Conservation (phyloP, 768 basidiomycete species). For the Lentinula boryana region DNA sequence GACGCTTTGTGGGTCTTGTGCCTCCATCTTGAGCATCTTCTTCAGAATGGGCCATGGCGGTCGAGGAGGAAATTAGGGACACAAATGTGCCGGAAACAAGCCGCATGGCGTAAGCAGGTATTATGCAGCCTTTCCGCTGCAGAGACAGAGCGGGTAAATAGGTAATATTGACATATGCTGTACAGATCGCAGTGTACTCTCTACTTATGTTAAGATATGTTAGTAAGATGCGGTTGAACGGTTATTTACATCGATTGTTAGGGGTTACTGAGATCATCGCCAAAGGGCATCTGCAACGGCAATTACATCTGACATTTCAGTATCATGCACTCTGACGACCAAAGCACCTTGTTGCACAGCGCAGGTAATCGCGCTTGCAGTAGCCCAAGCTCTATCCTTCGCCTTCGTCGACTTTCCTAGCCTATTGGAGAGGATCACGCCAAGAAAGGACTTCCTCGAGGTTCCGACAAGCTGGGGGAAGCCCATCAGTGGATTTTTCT, state of each 20-base stretch:
- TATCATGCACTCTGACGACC: slow-evolving; percentile 81
- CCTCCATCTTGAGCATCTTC: neutral
- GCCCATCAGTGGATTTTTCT: slow-evolving; percentile 46
- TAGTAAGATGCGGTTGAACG: neutral
- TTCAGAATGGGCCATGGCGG: neutral
- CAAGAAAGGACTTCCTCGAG: slow-evolving; percentile 84
- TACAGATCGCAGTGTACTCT: no score
- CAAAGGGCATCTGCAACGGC: slow-evolving; percentile 60
- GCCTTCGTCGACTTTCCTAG: slow-evolving; percentile 51
- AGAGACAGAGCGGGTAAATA: no score
- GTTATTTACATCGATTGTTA: neutral
- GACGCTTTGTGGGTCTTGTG: neutral
- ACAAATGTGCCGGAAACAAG: neutral
- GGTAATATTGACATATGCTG: no score
- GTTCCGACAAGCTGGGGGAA: slow-evolving; percentile 70
- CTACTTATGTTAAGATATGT: no score
- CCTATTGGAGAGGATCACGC: slow-evolving; percentile 50
- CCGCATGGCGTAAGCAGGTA: neutral
- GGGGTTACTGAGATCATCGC: slow-evolving; percentile 11
- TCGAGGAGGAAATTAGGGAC: neutral
- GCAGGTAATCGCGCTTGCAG: slow-evolving; percentile 69
- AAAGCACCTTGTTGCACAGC: slow-evolving; percentile 68
- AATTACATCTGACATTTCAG: slow-evolving; percentile 71
- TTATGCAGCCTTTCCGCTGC: neutral
- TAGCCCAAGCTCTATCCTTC: slow-evolving; percentile 70